Base-by-base conservation (phyloP, 306 rosid genomes). In the Abrus precatorius region DNA sequence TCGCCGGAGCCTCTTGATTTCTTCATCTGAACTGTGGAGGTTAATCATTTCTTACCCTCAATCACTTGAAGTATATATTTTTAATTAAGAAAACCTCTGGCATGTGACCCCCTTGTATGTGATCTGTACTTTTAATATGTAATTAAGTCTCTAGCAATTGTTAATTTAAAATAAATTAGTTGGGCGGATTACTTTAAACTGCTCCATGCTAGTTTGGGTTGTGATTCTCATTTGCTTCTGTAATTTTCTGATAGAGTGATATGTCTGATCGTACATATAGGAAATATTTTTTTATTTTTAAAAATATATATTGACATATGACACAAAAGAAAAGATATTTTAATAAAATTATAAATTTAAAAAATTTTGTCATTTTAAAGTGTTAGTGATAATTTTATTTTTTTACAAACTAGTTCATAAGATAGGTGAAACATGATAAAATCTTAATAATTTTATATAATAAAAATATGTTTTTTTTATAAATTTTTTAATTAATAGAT, bases 21-120 rank as follows among this genome's bases (percentile, higher is more conserved):
- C 93, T 95, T 95, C 92, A 93, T 95, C 87, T 95, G 99, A 98
- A 95, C 98, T 75, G 98, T 95, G 80, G 98, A 93, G 99, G 99
- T 95, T 84, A 43, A 60, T 33, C 40, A 68, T 73, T 80, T 78
- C 44, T 5, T 34, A 11, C 62, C 43, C 59, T 69, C 13, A 7
- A 9, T 45, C 9, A 33, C 6, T 40, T 64, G 7, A 32, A 32
- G 12, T 4, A n/a, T 10, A 33, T 3, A 32, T 57, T 68, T 12
- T 57, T 30, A 27, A 8, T 62, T 53, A 33, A 14, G n/a, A 14
- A 44, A 11, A 0, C 9, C 0, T 72, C n/a, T 29, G 1, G n/a
- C 6, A n/a, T 14, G 14, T 67, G 83, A 59, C 59, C 56, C 32
- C 61, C 40, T 52, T 14, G 67, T 71, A 27, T 72, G 13, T 40